Evolutionary conservation across 1,139 yeast genomes (phyloP).

Genomic region (Diutina catenulata): DNA sequence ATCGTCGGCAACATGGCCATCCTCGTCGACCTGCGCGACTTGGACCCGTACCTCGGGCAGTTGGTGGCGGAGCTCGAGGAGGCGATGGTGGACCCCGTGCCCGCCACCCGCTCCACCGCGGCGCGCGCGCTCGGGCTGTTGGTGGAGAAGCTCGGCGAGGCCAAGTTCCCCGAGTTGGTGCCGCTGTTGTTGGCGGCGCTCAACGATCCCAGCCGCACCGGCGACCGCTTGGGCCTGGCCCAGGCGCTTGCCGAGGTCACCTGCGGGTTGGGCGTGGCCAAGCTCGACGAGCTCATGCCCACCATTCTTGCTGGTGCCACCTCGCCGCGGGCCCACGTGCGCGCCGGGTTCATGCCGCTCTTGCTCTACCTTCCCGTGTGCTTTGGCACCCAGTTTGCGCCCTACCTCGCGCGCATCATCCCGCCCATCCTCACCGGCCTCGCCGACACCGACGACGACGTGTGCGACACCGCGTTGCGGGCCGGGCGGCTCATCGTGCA

Average conservation of each 20-base stretch:
- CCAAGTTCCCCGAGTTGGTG: conserved; percentile 84
- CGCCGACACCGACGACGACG: conserved; percentile 80
- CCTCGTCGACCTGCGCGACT: conserved; percentile 78
- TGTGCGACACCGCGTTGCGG: conserved; percentile 82
- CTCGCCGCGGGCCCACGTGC: conserved; percentile 53
- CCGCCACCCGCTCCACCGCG: conserved; percentile 94
- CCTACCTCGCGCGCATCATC: conserved; percentile 73
- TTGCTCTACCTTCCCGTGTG: conserved; percentile 86
- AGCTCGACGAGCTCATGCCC: conserved; percentile 84
- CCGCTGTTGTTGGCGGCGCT: conserved; percentile 69
- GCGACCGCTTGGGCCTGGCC: conserved; percentile 94
- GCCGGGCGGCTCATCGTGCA: conserved; percentile 89
- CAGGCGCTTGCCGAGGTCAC: conserved; percentile 93
- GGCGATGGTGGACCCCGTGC: conserved; percentile 98
- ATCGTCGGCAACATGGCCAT: conserved; percentile 98
- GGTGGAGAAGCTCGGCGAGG: conserved; percentile 94
- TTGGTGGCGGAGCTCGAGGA: conserved; percentile 74
- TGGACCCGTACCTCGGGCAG: conserved; percentile 69
- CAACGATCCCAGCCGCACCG: conserved; percentile 70
- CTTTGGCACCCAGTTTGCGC: conserved; percentile 86
- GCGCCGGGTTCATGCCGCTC: conserved; percentile 91
- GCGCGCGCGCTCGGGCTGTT: conserved; percentile 94
- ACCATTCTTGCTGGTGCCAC: conserved; percentile 63
- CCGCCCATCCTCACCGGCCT: conserved; percentile 86
- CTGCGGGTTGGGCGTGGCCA: conserved; percentile 78